These are phyloP conservation scores for Ustilago loliicola DNA, from an alignment of 1,284 basidiomycete genomes.

Conservation along the genomic window DNA sequence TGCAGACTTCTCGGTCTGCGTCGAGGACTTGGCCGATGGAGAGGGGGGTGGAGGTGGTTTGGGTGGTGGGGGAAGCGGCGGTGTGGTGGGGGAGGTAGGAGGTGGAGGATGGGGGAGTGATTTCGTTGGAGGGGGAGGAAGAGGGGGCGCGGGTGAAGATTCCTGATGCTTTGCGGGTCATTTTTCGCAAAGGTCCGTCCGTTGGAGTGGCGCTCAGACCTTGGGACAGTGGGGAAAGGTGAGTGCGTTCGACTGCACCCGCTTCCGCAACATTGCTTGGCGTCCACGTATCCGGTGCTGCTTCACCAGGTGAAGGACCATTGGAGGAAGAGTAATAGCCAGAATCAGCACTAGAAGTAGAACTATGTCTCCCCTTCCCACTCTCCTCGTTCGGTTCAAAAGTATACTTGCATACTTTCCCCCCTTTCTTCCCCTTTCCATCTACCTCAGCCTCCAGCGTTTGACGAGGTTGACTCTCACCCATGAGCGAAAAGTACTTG, in stretches of 20 bases:
- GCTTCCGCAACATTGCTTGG: too few relatives aligned
- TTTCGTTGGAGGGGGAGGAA: conserved; percentile 7
- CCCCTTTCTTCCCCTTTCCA: conserved; percentile 5
- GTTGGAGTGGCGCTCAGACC: background rate
- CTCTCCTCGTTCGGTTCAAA: conserved; percentile 30
- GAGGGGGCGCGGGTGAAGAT: conserved; percentile 11
- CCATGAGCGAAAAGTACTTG: conserved; percentile 29
- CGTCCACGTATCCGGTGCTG: background rate
- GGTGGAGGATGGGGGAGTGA: conserved; percentile 36
- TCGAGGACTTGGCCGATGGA: conserved; percentile 53
- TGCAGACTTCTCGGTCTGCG: conserved; percentile 66
- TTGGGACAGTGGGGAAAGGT: conserved; percentile 5
- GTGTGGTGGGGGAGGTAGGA: conserved; percentile 21
- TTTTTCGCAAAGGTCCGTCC: background rate
- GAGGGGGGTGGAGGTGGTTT: background rate
- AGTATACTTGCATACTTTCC: conserved; percentile 33
- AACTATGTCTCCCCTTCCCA: conserved; percentile 27
- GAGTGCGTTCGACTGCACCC: background rate
- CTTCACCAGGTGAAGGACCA: conserved; percentile 1
- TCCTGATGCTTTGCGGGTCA: conserved; percentile 28
- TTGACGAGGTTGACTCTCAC: conserved; percentile 19
- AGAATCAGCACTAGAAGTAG: conserved; percentile 38
- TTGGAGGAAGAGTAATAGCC: conserved; percentile 29
- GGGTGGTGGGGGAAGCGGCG: background rate
- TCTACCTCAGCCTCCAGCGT: conserved; percentile 1